Evolutionary conservation across 2,329 filamentous ascomycete species (phyloP), one percentile per base, ranked within the genome.

Genomic region (Alternaria angustiovoidea): DNA sequence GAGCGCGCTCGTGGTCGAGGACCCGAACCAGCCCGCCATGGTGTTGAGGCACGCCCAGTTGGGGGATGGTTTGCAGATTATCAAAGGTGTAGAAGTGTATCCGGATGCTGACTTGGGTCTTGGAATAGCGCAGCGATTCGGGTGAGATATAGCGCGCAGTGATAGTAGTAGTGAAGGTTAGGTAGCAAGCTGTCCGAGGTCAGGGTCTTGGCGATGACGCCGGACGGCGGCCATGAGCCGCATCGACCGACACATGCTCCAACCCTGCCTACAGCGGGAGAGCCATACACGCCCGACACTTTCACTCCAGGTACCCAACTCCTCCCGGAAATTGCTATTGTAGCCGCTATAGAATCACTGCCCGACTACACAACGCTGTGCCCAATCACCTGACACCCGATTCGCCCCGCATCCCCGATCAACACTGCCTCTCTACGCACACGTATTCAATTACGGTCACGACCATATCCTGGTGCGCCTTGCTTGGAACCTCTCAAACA

Each of bases 11-110:
- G 92, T 93, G 81, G 89, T 88, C 78, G 93, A 94, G 70, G 91
- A 92, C 58, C 69, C 72, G 78, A 96, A 98, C 94, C 94, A 99
- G 85, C 94, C 93, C 77, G 93, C 90, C 94, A 97, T 97, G 85
- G 49, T 70, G 70, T 26, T 34, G 44, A 36, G 51, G 54, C 61
- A 26, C n/a, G 49, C 28, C 51, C 38, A 49, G 57, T 39, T 12
- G 39, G 5, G 7, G 18, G 16, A 16, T 8, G 14, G 3, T n/a
- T 42, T 39, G 1, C 4, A 7, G 5, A 14, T 12, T n/a, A 11
- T 36, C 46, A n/a, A 22, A 24, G 20, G 14, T 24, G 7, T 2
- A 24, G 20, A 9, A 14, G 8, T 11, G 20, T n/a, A n/a, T 3
- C 16, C 5, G 9, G 32, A 7, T 7, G 30, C 6, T 16, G 32